phyloP scores from a whole-genome alignment of 2,329 filamentous ascomycete species.

The Cladosporium velox region DNA sequence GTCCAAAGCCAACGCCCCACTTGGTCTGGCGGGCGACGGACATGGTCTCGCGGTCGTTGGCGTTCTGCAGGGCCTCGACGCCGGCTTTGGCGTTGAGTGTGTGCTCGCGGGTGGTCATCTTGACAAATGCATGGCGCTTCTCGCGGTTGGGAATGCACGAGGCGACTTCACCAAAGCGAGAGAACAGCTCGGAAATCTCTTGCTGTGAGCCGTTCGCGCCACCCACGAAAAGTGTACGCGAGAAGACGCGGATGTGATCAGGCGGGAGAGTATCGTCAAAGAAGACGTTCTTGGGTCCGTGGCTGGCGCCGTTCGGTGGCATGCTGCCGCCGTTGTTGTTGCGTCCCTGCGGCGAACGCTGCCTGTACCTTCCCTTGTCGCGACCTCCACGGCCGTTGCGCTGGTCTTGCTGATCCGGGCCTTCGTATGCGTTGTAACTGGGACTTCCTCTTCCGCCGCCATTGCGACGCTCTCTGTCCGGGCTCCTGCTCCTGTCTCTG shows the following conservation, averaged over 20 bases:
- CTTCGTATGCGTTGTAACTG: slow-evolving; percentile 72
- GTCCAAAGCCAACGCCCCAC: slow-evolving; percentile 97
- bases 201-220: slow-evolving; percentile 79
- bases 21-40: slow-evolving; percentile 72
- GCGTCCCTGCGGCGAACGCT: slow-evolving; percentile 71
- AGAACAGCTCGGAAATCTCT: slow-evolving; percentile 80
- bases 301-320: slow-evolving; percentile 30
- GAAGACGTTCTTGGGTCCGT: slow-evolving; percentile 73
- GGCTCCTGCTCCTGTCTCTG: slow-evolving; percentile 71
- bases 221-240: slow-evolving; percentile 93
- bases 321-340: slow-evolving; percentile 55
- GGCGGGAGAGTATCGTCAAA: slow-evolving; percentile 73
- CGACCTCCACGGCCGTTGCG: slow-evolving; percentile 25
- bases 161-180: slow-evolving; percentile 81
- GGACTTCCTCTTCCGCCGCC: slow-evolving; percentile 65
- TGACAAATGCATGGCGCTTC: slow-evolving; percentile 97
- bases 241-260: slow-evolving; percentile 86
- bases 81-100: slow-evolving; percentile 80
- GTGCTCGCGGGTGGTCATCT: slow-evolving; percentile 90
- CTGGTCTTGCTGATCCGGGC: slow-evolving; percentile 27
- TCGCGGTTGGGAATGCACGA: slow-evolving; percentile 98
- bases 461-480: slow-evolving; percentile 58
- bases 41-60: slow-evolving; percentile 70
- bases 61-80: slow-evolving; percentile 90
- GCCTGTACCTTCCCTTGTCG: slow-evolving; percentile 68